Conservation (phyloP, 495 filamentous ascomycete genomes). For the Recurvomyces mirabilis region DNA sequence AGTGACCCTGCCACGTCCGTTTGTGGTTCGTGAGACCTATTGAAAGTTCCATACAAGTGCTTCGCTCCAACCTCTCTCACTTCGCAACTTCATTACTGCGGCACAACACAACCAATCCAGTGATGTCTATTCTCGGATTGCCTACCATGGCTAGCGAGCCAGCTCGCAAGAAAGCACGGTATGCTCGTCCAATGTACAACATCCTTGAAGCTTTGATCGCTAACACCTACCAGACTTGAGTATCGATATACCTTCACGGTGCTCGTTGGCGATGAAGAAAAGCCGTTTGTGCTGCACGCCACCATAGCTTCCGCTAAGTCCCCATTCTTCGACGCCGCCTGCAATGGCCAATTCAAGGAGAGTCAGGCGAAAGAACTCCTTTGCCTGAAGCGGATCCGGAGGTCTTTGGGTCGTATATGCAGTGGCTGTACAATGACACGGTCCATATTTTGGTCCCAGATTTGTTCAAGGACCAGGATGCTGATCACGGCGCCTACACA, state of each 20-base stretch:
- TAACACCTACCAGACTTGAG: slow-evolving; percentile 9
- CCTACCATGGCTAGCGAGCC: too few relatives aligned
- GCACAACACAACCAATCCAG: too few relatives aligned
- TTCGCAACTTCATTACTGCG: too few relatives aligned
- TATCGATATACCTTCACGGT: slow-evolving; percentile 6
- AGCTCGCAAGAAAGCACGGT: too few relatives aligned
- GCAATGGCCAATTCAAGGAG: slow-evolving; percentile 1
- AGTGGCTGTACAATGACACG: slow-evolving; percentile 14
- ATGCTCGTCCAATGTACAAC: too few relatives aligned
- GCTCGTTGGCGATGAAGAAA: slow-evolving; percentile 6
- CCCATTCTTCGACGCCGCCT: slow-evolving; percentile 8
- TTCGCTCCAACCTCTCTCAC: too few relatives aligned
- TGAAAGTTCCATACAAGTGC: too few relatives aligned
- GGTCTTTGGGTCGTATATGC: slow-evolving; percentile 8
- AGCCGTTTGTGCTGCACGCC: slow-evolving; percentile 4
- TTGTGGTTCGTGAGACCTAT: too few relatives aligned
- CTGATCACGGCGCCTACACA: not conserved
- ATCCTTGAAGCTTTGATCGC: too few relatives aligned
- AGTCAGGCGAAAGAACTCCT: not conserved
- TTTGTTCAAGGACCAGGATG: not conserved
- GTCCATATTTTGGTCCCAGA: not conserved
- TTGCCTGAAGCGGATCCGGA: slow-evolving; percentile 4
- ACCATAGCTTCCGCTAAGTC: slow-evolving; percentile 3
- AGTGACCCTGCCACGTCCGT: too few relatives aligned
- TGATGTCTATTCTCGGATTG: too few relatives aligned